Base-by-base conservation (phyloP, 257 asterid genomes). In the Nicotiana tomentosiformis region DNA sequence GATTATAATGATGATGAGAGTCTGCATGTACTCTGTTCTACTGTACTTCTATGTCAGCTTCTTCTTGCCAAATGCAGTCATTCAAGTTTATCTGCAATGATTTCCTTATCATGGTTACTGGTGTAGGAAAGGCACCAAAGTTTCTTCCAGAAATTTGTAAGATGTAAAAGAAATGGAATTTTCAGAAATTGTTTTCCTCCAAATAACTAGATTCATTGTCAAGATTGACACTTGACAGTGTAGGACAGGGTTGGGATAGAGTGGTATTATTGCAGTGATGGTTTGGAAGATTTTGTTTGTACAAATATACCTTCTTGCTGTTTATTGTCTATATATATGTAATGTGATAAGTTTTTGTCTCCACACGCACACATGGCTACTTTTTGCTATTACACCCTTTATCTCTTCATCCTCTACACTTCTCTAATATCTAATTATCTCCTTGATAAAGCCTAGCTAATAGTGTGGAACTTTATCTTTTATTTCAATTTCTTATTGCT, bases 31-130 rank as follows among this genome's bases (percentile, higher is more conserved):
- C 66, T 46, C 23, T 72, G 62, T 49, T 69, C 83, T 85, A 51
- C 65, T 82, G 81, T 76, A 77, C 81, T 77, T 82, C n/a, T 80
- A 46, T 81, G 74, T 79, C 84, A 79, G 83, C 81, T 82, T 77
- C 69, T 85, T 88, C 77, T 81, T 70, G 65, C 85, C 82, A 79
- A 80, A 55, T 51, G 82, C 55, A 64, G 74, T 77, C 64, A 78
- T 9, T 67, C 57, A 82, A 69, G 84, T 55, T 77, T 67, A 77
- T 57, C 57, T 58, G 84, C 84, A 55, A 84, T 87, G 84, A 83
- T 87, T 82, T 87, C 76, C 79, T 67, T 78, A 61, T 85, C 88
- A 82, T 83, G 66, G 76, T 26, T 72, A 9, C 37, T 43, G 76
- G 82, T 33, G 61, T 78, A 43, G 57, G 70, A 11, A 78, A 78